Evolutionary conservation across 192 early-diverging fungal genomes (phyloP), one percentile per base, ranked within the genome.

Genomic region (Backusella psychrophila): DNA sequence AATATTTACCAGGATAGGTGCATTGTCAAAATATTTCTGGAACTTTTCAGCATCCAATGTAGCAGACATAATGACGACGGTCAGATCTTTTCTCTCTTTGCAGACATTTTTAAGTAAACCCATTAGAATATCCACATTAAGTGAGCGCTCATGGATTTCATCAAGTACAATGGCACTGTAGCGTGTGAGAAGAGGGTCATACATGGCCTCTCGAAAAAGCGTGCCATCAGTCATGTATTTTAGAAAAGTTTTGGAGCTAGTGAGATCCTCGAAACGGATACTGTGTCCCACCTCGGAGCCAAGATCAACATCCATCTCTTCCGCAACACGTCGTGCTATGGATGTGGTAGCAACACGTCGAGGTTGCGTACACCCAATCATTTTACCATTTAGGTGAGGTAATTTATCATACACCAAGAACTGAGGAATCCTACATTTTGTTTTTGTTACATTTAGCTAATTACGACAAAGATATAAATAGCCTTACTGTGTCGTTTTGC

Each of bases 221-320:
- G 99, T 98, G 94, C 98, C 98, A 82, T 99, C 97, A 0, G 98
- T 99, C 88, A 97, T 95, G 85, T 98, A 98, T 86, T 98, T 98
- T 35, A 99, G 87, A 26, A 94, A 82, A 2, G 97, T 99, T 17
- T 85, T 89, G 9, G 85, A 76, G 11, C 92, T 92, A 0, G 97
- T 98, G 81, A 91, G 90, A 82, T 98, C 96, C 83, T 99, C 97
- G 78, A 99, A 99, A 87, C 98, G 94, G 80, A 99, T 99, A 77
- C 90, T 93, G 84, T 99, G 98, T 59, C 98, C 98, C 34, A 99
- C 98, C 81, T 98, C 94, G 46, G 93, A 88, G 29, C 98, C 97
- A 19, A 99, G 86, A 52, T 86, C 84, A 14, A 96, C 94, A 76
- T 98, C 96, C 87, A 99, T 83, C 73, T 99, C 98, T 69, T 99